Evolutionary conservation across 148 eudicot genomes (phyloP), one percentile per base, ranked within the genome.

Genomic region (Chenopodium formosanum): DNA sequence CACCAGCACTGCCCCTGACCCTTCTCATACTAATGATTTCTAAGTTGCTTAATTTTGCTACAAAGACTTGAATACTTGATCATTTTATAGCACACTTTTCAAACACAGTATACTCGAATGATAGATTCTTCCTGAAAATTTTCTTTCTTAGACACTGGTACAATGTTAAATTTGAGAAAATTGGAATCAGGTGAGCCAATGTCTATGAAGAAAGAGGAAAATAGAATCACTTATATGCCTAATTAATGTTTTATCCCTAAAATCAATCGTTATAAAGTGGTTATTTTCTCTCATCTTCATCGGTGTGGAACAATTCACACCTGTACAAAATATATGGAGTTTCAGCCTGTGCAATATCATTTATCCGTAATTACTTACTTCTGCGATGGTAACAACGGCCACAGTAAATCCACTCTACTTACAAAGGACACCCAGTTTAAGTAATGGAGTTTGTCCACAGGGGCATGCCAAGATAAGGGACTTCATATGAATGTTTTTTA

Each of bases 401-500:
- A 56, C 72, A 65, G 68, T 56, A 1, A 69, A 31, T 11, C 75
- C 56, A 72, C 31, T 20, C 2, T 72, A 44, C 56, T 72, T 72
- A 72, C 75, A 72, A 67, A 46, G 72, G 12, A 46, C 52, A 29
- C 58, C 27, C 47, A 16, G 11, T 10, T 17, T 7, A 79, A 16
- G 9, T 4, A 20, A 56, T 50, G 81, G 37, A 69, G 60, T 27
- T 68, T 69, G 65, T 50, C 62, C 80, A 46, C 44, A 78, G 14
- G 44, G 23, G 56, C 80, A 66, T 46, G 58, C 56, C 72, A 19
- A 31, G 79, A 37, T 46, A 52, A 16, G 65, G 50, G 67, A 25
- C 44, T 72, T 60, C 77, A 9, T 1, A 40, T 31, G 16, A 72
- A 44, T 10, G 40, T 47, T 70, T 76, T 77, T 75, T 69, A 82